phyloP scores from a whole-genome alignment of 2,329 filamentous ascomycete genomes.

The Ustulina deusta region DNA sequence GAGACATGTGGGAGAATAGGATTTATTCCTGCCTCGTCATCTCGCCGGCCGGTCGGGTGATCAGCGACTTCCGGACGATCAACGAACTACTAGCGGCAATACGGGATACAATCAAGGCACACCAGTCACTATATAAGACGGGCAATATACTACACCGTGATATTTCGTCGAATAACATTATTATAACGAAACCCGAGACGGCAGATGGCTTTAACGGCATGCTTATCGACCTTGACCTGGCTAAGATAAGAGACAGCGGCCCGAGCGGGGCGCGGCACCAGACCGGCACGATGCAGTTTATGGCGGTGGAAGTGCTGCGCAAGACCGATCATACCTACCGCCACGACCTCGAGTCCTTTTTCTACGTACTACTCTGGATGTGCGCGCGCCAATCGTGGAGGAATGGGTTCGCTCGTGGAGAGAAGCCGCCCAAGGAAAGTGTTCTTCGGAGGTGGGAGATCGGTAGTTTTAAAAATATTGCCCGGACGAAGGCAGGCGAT shows the following conservation, averaged over 20 bases:
- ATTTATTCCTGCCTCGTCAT: slow-evolving; percentile 26
- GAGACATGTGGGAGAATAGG: slow-evolving; percentile 13
- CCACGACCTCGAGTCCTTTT: slow-evolving; percentile 40
- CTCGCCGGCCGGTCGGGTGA: slow-evolving; percentile 17
- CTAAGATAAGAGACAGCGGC: slow-evolving; percentile 18
- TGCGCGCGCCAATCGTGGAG: slow-evolving; percentile 27
- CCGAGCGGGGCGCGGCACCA: not conserved
- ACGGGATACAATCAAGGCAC: slow-evolving; percentile 35
- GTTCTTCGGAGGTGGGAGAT: slow-evolving; percentile 12
- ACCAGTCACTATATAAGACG: slow-evolving; percentile 36
- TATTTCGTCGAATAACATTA: slow-evolving; percentile 40
- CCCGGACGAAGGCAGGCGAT: not conserved
- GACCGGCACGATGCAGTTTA: slow-evolving; percentile 29
- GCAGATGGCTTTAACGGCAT: slow-evolving; percentile 31
- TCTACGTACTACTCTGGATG: slow-evolving; percentile 39
- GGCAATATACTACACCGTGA: slow-evolving; percentile 39
- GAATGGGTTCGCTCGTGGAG: slow-evolving; percentile 12
- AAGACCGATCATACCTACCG: slow-evolving; percentile 34
- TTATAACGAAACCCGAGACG: slow-evolving; percentile 29
- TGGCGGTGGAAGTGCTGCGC: slow-evolving; percentile 33
- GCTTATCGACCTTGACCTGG: slow-evolving; percentile 40
- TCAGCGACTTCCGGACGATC: slow-evolving; percentile 18
- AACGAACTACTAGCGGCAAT: slow-evolving; percentile 35
- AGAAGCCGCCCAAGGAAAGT: slow-evolving; percentile 10
- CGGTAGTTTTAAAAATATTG: not conserved